Base-by-base conservation (phyloP, 768 basidiomycete genomes). In the Amanita pallidorosea region DNA sequence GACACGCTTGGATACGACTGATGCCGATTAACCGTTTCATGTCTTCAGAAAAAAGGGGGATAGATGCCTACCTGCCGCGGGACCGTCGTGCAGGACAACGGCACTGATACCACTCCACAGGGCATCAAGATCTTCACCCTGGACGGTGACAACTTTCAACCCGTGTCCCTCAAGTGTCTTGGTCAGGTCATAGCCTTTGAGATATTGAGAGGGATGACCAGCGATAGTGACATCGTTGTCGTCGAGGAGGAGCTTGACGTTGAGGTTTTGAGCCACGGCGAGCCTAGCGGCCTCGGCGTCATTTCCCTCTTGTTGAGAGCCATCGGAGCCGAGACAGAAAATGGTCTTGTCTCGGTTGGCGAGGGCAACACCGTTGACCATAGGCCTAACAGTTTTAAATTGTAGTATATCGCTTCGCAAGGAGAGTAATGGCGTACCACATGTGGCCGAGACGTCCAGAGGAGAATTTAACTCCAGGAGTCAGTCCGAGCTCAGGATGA, bases 171-270 rank as follows among this genome's bases (percentile, higher is more conserved):
- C 71, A 13, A 92, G 76, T 0, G 88, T 91, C 69, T 81, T 79
- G 20, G 66, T 60, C 31, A 91, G 60, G 47, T 81, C 74, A 67
- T 80, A 93, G 20, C 89, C 89, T 61, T 81, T 81, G 58, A 91
- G 77, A 62, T 92, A 92, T 45, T 90, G 66, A 12, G 88, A 90
- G 4, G 90, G 90, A 60, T 92, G 88, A 0, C 90, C 90, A n/a
- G 89, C 81, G 54, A 92, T 93, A 7, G 89, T 92, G 56, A 92
- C 89, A 62, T 93, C 83, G 67, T 93, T 92, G 67, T 91, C 88
- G 57, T 93, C 90, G 55, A 93, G 83, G 63, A 92, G 65, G 51
- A 92, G 70, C 67, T 93, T 93, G 65, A 93, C 77, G 62, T 91
- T 89, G 57, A 93, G 71, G 38, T 71, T 66, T 61, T 91, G 82